Base-by-base conservation (phyloP, 352 stramenopile species). In the Stramenopiles sp. region DNA sequence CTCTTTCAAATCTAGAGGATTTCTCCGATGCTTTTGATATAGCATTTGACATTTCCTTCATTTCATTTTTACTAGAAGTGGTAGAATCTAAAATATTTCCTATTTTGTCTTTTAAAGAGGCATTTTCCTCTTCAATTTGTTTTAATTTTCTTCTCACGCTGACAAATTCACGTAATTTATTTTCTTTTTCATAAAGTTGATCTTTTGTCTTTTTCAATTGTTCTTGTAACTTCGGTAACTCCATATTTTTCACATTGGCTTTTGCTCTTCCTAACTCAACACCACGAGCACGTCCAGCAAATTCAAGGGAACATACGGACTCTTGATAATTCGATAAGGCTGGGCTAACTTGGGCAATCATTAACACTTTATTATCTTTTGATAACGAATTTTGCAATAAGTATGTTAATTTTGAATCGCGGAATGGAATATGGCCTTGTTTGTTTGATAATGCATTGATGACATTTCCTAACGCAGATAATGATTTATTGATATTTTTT, bases 401-500 rank as follows among this genome's bases (percentile, higher is more conserved):
- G 53, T 69, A 69, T 23, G 53, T 69, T 69, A 69, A 27, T 69
- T 69, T 69, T 20, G 53, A 69, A n/a, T 69, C 53, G 20, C 53
- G 53, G 53, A 69, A 69, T 20, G 53, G 53, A 20, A 69, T n/a
- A 69, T 69, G 53, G 53, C n/a, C n/a, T 69, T 69, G 53, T 69
- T 69, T 69, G 53, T 69, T 69, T n/a, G 53, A 69, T 69, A 69
- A 69, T n/a, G 53, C 73, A 27, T 78, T 43, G 73, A 78, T 43
- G 20, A 78, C 63, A 23, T 78, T 78, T 20, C 73, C 73, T 23
- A 78, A 73, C 63, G 73, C 73, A 38, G 73, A 78, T 23, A 78
- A 73, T 31, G 83, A 86, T 63, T 90, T 79, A 76, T 92, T 91
- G 78, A 91, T 91, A 81, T 92, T 90, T 82, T 90, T 91, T 63